Conservation (phyloP, 2,329 filamentous ascomycete genomes). For the Fusarium chaquense region DNA sequence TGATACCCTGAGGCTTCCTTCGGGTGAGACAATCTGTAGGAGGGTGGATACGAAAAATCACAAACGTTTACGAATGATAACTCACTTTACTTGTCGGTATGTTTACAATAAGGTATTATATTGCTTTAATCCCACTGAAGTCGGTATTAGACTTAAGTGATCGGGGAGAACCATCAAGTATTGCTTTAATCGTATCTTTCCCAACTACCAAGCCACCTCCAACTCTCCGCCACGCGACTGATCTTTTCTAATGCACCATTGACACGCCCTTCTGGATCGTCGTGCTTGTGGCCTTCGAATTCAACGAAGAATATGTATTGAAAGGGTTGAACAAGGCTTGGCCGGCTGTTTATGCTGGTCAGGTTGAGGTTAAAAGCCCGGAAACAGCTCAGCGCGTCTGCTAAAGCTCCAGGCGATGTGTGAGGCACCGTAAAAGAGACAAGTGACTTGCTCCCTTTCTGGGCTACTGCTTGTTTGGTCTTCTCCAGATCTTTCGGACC, state of each 20-base stretch:
- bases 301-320: constrained; percentile 97
- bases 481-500: constrained; percentile 46
- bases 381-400: constrained; percentile 84
- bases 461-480: constrained; percentile 44
- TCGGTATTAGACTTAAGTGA: too few species aligned
- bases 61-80: neutral
- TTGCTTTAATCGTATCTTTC: constrained; percentile 50
- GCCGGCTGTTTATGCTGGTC: constrained; percentile 90
- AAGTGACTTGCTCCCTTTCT: constrained; percentile 72
- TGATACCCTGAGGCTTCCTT: neutral
- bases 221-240: constrained; percentile 67
- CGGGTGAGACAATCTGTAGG: neutral
- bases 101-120: neutral
- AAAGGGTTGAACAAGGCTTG: constrained; percentile 80
- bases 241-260: constrained; percentile 71
- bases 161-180: too few species aligned
- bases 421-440: constrained; percentile 88
- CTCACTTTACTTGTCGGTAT: too few species aligned
- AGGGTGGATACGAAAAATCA: constrained; percentile 1
- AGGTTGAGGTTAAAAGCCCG: constrained; percentile 79
- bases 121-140: neutral
- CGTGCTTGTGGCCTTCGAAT: constrained; percentile 72
- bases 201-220: constrained; percentile 80
- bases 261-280: constrained; percentile 68
- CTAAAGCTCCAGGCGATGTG: constrained; percentile 81